Conservation (phyloP, 371 early-diverging fungal species). For the Mucor piriformis region DNA sequence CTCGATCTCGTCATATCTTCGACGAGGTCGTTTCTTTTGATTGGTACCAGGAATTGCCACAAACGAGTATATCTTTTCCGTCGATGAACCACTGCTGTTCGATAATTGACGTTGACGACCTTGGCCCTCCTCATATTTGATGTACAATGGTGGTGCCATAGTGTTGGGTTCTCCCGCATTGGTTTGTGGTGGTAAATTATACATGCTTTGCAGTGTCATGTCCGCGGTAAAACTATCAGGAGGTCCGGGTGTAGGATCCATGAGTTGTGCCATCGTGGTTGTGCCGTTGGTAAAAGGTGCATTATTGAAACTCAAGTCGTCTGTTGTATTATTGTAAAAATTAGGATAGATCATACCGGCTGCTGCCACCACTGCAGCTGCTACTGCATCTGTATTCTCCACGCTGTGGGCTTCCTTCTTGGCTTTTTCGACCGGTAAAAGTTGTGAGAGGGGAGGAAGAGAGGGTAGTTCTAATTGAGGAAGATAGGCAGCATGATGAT, state of each 20-base stretch:
- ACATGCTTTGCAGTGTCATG: background rate
- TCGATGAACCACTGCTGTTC: constrained; percentile 34
- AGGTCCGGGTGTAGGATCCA: constrained; percentile 9
- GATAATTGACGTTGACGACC: constrained; percentile 36
- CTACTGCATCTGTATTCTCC: background rate
- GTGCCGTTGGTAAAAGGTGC: background rate
- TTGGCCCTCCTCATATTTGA: background rate
- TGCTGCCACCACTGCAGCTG: constrained; percentile 7
- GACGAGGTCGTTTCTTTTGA: constrained; percentile 67
- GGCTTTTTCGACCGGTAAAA: constrained; percentile 15
- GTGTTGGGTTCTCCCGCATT: too few species aligned
- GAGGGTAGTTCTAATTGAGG: constrained; percentile 33
- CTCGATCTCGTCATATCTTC: constrained; percentile 73
- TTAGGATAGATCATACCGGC: constrained; percentile 8
- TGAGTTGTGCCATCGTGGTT: background rate
- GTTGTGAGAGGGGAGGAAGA: constrained; percentile 32
- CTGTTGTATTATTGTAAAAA: constrained; percentile 1
- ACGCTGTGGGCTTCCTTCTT: constrained; percentile 1
- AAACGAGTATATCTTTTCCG: constrained; percentile 64
- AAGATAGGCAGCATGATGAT: constrained; percentile 20
- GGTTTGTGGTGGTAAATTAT: constrained; percentile 5
- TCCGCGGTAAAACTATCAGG: constrained; percentile 1
- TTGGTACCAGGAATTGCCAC: constrained; percentile 65
- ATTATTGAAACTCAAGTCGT: background rate
- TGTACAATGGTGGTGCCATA: too few species aligned